A percentile compares a stretch with the other conserved stretches of the same genome.
phyloP scores from a whole-genome alignment of 1,284 basidiomycete species.

The Ganoderma lucidum region DNA sequence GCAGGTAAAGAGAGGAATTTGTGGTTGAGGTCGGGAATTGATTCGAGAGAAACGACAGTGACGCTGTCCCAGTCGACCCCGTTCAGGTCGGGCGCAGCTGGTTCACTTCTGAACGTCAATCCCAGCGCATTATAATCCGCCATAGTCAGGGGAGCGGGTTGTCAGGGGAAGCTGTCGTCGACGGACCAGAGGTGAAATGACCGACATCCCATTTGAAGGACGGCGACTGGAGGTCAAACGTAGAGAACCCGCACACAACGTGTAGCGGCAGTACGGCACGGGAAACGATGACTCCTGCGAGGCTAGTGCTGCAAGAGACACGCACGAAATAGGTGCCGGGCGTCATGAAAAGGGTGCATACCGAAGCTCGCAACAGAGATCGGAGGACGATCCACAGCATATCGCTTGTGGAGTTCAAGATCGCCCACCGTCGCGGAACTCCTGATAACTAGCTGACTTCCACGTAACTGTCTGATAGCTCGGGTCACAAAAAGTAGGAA shows the following conservation, averaged over 20 bases:
- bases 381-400: background rate
- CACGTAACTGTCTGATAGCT: background rate
- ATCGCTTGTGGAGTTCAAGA: background rate
- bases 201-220: conserved; percentile 9
- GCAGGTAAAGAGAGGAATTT: conserved; percentile 10
- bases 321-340: conserved; percentile 3
- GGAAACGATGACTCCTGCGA: conserved; percentile 12
- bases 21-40: conserved; percentile 11
- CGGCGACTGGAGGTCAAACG: background rate
- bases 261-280: conserved; percentile 18
- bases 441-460: background rate
- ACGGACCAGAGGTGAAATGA: conserved; percentile 5
- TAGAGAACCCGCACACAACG: conserved; percentile 12
- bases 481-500: background rate
- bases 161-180: conserved; percentile 8
- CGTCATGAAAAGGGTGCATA: conserved; percentile 10
- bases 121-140: conserved; percentile 16
- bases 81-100: background rate
- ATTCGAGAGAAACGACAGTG: conserved; percentile 17
- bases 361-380: conserved; percentile 1
- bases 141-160: conserved; percentile 9
- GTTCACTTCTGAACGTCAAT: conserved; percentile 11
- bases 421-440: background rate
- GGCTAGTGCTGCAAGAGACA: conserved; percentile 5
- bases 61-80: conserved; percentile 20